phyloP scores from a whole-genome alignment of 1,284 basidiomycete genomes.

The Melampsora larici-populina region DNA sequence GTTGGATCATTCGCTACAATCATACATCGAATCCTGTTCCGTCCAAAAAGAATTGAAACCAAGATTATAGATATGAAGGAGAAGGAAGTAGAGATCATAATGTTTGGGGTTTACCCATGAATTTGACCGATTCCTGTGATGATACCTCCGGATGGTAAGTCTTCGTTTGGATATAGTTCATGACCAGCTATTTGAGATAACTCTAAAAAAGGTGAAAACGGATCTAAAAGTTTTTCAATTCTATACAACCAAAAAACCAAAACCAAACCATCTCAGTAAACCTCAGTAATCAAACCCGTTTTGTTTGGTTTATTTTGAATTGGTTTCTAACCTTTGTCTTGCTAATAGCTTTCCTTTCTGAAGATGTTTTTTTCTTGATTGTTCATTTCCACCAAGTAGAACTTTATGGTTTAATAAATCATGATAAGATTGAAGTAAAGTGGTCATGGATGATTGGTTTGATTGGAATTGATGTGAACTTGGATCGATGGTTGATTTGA shows the following conservation, averaged over 20 bases:
- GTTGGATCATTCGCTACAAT: conserved; percentile 90
- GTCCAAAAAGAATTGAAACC: conserved; percentile 24
- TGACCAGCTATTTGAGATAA: conserved; percentile 80
- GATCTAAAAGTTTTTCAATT: conserved; percentile 70
- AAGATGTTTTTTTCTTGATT: conserved; percentile 72
- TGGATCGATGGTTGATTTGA: conserved; percentile 1
- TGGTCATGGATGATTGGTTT: not conserved
- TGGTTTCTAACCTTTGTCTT: conserved; percentile 67
- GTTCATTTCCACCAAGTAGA: conserved; percentile 58
- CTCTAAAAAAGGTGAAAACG: conserved; percentile 84
- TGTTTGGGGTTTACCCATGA: conserved; percentile 57
- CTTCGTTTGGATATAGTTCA: conserved; percentile 74
- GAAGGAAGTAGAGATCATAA: not conserved
- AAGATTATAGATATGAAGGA: no score
- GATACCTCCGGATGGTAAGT: conserved; percentile 81
- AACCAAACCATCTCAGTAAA: conserved; percentile 10
- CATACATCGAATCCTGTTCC: conserved; percentile 67
- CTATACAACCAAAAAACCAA: conserved; percentile 52
- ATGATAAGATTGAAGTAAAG: conserved; percentile 13
- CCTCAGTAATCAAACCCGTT: conserved; percentile 47
- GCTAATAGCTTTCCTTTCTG: conserved; percentile 79
- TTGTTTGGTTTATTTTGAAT: not conserved
- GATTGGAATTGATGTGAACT: conserved; percentile 10
- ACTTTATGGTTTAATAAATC: conserved; percentile 46
- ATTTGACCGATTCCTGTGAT: conserved; percentile 83